Evolutionary conservation across 495 filamentous ascomycete genomes (phyloP).

Genomic region (Xylaria bambusicola): DNA sequence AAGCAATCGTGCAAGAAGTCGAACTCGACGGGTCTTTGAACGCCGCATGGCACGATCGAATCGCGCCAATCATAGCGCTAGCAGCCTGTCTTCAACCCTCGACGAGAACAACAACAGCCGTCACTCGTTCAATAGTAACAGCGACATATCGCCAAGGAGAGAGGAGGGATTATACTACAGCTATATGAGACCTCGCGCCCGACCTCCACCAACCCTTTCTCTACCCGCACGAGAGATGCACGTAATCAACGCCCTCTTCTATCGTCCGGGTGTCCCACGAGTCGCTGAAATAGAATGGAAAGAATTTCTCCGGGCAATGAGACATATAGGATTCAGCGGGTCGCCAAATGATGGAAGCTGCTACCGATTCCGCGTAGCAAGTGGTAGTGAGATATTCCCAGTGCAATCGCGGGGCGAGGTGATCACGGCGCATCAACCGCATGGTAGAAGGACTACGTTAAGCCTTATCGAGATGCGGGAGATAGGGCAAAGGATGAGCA

Average conservation of each 20-base stretch:
- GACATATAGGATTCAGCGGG: not conserved
- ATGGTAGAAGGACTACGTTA: not conserved
- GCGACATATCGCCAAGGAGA: no score
- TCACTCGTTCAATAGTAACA: no score
- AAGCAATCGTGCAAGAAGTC: no score
- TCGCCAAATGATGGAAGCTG: not conserved
- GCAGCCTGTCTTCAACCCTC: no score
- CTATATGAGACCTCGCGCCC: no score
- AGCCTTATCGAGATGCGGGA: not conserved
- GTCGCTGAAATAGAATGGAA: not conserved
- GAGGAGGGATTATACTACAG: no score
- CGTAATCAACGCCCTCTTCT: not conserved
- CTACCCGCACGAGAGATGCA: not conserved
- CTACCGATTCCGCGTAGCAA: not conserved
- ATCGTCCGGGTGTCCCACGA: not conserved
- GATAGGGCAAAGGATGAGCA: not conserved
- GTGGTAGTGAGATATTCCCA: not conserved
- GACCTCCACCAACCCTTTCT: no score
- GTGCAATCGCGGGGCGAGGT: not conserved
- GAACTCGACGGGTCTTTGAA: no score
- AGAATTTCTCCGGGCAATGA: not conserved
- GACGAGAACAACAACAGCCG: no score
- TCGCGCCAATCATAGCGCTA: no score
- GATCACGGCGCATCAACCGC: not conserved
- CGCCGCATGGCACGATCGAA: no score